Conservation (phyloP, 2,329 filamentous ascomycete genomes). For the Sporothrix pseudoabietina region DNA sequence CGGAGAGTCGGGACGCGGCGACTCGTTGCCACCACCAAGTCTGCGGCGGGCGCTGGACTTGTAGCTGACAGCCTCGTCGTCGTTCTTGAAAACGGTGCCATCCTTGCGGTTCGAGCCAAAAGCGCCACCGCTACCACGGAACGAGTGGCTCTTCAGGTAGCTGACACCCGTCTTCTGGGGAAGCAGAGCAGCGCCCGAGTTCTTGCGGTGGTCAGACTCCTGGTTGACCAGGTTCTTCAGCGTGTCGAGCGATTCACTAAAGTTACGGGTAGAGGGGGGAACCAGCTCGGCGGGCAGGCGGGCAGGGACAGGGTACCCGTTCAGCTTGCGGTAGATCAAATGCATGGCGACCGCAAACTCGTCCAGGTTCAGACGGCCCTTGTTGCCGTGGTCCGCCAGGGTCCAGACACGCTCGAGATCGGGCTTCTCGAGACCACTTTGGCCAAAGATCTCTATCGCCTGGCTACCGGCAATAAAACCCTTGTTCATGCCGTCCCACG, state of each 20-base stretch:
- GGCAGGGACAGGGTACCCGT: constrained; percentile 89
- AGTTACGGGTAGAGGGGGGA: constrained; percentile 89
- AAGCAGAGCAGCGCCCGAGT: constrained; percentile 83
- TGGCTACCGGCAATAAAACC: constrained; percentile 90
- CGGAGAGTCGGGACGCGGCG: constrained; percentile 78
- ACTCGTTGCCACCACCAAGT: constrained; percentile 62
- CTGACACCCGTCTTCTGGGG: constrained; percentile 98
- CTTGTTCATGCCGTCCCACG: constrained; percentile 93
- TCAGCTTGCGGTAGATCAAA: constrained; percentile 94
- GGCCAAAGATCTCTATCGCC: constrained; percentile 95
- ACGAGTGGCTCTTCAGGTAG: constrained; percentile 94
- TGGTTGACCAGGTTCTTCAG: constrained; percentile 87
- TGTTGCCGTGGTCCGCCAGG: constrained; percentile 88
- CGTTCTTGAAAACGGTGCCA: constrained; percentile 94
- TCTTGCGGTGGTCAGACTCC: constrained; percentile 87
- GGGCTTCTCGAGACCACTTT: constrained; percentile 87
- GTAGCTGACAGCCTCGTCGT: constrained; percentile 90
- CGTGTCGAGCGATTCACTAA: constrained; percentile 88
- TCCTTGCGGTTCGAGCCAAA: constrained; percentile 74
- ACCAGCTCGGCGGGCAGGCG: constrained; percentile 88
- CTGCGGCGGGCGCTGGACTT: constrained; percentile 90
- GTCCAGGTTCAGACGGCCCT: constrained; percentile 89
- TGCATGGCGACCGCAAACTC: constrained; percentile 99
- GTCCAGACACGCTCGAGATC: constrained; percentile 96
- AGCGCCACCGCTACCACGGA: constrained; percentile 66